Evolutionary conservation across 1,284 basidiomycete species (phyloP).

Genomic region (Apiotrichum sp.): DNA sequence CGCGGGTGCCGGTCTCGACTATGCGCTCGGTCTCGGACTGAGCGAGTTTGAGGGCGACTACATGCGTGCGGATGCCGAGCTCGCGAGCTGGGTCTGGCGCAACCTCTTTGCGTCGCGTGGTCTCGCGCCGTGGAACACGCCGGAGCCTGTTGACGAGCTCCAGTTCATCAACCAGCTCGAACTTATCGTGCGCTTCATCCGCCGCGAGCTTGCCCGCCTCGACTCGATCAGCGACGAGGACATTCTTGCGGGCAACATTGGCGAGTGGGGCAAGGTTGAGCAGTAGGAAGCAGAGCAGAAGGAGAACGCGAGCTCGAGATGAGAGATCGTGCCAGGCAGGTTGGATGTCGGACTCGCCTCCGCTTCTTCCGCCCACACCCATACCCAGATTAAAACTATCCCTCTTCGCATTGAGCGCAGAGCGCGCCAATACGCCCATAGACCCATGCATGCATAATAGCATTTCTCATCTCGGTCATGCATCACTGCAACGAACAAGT

Average conservation of each 20-base stretch:
- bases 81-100: constrained; percentile 85
- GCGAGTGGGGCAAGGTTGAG: constrained; percentile 33
- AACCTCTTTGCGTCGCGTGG: constrained; percentile 61
- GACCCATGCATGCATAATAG: constrained; percentile 2
- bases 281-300: constrained; percentile 2
- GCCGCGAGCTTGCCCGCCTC: constrained; percentile 68
- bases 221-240: constrained; percentile 65
- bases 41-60: constrained; percentile 19
- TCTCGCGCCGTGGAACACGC: constrained; percentile 20
- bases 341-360: too few relatives aligned
- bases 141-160: constrained; percentile 51
- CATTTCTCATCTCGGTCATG: background rate
- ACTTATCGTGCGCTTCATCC: constrained; percentile 66
- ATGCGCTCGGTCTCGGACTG: constrained; percentile 49
- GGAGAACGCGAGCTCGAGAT: too few relatives aligned
- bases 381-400: too few relatives aligned
- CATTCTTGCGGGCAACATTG: constrained; percentile 53
- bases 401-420: too few relatives aligned
- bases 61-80: constrained; percentile 58
- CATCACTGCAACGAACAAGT: too few relatives aligned
- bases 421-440: background rate
- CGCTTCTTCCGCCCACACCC: too few relatives aligned
- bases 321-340: too few relatives aligned
- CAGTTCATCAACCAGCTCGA: constrained; percentile 71
- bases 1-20: constrained; percentile 71